A percentile compares a stretch with the other conserved stretches of the same genome.
Evolutionary conservation across 2,329 filamentous ascomycete species (phyloP).

Genomic region (Dactylellina sp.): DNA sequence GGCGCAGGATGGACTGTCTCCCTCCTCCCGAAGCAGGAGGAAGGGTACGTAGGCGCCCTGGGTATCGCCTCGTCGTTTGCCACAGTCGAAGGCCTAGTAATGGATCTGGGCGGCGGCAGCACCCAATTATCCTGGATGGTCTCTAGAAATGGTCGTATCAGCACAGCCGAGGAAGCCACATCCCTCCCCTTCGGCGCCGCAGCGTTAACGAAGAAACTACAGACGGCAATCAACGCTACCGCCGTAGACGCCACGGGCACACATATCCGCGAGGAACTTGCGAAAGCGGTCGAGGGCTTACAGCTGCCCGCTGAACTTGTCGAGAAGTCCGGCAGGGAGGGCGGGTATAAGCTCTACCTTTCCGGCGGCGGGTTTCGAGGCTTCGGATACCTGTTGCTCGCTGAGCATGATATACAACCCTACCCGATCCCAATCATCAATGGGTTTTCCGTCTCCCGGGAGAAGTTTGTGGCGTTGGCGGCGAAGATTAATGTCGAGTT

Average conservation of each 20-base stretch:
- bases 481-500: conserved; percentile 60
- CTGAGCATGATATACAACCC: conserved; percentile 76
- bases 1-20: conserved; percentile 75
- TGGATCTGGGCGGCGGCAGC: conserved; percentile 84
- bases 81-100: conserved; percentile 79
- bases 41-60: conserved; percentile 84
- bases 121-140: conserved; percentile 77
- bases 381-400: conserved; percentile 90
- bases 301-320: conserved; percentile 70
- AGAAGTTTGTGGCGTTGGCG: conserved; percentile 68
- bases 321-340: conserved; percentile 64
- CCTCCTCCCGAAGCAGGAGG: conserved; percentile 80
- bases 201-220: conserved; percentile 71
- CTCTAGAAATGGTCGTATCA: conserved; percentile 67
- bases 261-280: conserved; percentile 72
- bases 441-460: conserved; percentile 75
- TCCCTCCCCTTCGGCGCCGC: conserved; percentile 79
- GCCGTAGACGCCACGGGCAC: conserved; percentile 67
- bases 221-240: conserved; percentile 63
- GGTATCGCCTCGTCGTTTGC: conserved; percentile 82
- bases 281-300: conserved; percentile 71
- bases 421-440: conserved; percentile 88
- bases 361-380: conserved; percentile 91
- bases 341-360: conserved; percentile 79
- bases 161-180: conserved; percentile 69